phyloP scores from a whole-genome alignment of 331 rosid genomes.

The Quercus tomentella region DNA sequence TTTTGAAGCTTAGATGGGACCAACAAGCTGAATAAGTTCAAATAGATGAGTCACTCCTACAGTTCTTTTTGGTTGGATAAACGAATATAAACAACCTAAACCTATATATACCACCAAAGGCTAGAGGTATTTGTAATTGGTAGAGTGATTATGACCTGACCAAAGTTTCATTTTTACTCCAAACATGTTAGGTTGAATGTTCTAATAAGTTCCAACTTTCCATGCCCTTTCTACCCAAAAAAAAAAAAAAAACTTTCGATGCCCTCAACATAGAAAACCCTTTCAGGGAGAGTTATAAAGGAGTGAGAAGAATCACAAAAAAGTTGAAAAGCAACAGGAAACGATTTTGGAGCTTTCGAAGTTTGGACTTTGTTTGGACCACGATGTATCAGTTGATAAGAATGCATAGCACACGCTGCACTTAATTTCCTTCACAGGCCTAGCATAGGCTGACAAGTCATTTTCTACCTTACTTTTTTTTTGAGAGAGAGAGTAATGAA shows the following conservation, averaged over 20 bases:
- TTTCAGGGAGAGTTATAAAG: not conserved
- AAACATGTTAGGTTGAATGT: not conserved
- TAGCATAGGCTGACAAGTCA: conserved; percentile 19
- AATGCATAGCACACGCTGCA: not conserved
- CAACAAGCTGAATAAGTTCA: not conserved
- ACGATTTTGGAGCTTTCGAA: conserved; percentile 3
- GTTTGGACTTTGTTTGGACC: conserved; percentile 12
- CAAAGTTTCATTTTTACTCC: not conserved
- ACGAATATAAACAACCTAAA: not conserved
- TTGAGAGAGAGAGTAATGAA: not conserved
- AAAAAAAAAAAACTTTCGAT: no score
- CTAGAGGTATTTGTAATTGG: not conserved
- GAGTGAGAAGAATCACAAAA: not conserved
- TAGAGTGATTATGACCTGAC: not conserved
- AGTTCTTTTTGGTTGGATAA: not conserved
- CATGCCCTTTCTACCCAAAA: not conserved
- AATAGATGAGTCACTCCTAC: not conserved
- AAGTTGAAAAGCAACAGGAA: not conserved
- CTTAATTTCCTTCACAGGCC: conserved; percentile 9
- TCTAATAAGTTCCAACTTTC: not conserved
- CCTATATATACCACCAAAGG: not conserved
- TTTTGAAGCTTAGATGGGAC: not conserved
- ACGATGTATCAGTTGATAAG: not conserved
- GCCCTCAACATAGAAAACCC: no score
- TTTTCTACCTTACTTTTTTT: conserved; percentile 20